Evolutionary conservation across 2,329 filamentous ascomycete genomes (phyloP), one percentile per base, ranked within the genome.

Genomic region (Acephala macrosclerotiorum): DNA sequence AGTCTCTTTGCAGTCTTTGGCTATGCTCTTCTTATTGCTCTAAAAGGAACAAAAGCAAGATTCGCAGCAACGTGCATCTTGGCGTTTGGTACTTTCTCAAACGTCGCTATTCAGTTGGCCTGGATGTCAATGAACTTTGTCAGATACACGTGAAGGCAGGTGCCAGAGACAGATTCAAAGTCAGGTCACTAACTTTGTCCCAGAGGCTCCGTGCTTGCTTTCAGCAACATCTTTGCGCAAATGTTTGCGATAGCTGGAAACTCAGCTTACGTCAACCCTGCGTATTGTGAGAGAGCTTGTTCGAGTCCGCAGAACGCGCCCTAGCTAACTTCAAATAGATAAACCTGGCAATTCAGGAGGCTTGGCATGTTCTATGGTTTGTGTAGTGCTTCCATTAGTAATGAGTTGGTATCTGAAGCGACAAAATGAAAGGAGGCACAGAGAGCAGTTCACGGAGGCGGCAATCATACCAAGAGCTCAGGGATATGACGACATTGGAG

Each of bases 371-470:
- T 49, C 45, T 11, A n/a, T n/a, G 7, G 20, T 49, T 6, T 49
- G 45, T 14, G n/a, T 22, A 25, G n/a, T 49, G n/a, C n/a, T 22
- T n/a, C 45, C 45, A 2, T 25, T 49, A 7, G 45, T 11, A 12
- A 11, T 49, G 45, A 49, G 45, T 49, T 49, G 45, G 45, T 49
- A 49, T n/a, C 11, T 49, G 45, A n/a, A 49, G 11, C n/a, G 45
- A 9, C n/a, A 22, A n/a, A 49, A 49, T 22, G 45, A 49, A n/a
- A 49, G 20, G 45, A 49, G 25, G 45, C 45, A n/a, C 45, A 22
- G 45, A 49, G 45, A 49, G 7, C 45, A 49, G 20, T 49, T 49
- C 20, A 22, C n/a, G 3, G 20, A 22, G n/a, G 45, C n/a, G 5
- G 45, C 45, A 49, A 5, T 8, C n/a, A 4, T 49, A 49, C n/a